Evolutionary conservation across 805 yeast species (phyloP).

Genomic region (Candida hispaniensis): DNA sequence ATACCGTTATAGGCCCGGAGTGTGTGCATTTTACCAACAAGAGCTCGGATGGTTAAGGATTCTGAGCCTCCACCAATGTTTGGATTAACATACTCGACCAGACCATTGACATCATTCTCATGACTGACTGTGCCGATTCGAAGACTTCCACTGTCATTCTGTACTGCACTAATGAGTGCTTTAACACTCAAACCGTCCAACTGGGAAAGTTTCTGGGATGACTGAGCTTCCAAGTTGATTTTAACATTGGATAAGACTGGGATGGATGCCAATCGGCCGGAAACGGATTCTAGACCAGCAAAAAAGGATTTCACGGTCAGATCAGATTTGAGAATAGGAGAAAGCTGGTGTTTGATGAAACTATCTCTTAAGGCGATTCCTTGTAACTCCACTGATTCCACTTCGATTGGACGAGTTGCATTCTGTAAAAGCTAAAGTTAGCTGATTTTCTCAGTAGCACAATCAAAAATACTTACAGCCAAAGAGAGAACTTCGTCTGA

Average conservation of each 20-base stretch:
- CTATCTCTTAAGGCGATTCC: slow-evolving; percentile 14
- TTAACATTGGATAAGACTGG: slow-evolving; percentile 13
- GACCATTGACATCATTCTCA: slow-evolving; percentile 12
- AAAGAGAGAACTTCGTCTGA: no score
- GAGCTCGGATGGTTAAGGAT: slow-evolving; percentile 10
- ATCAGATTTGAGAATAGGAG: slow-evolving; percentile 9
- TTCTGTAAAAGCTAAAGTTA: slow-evolving; percentile 11
- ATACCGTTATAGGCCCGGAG: slow-evolving; percentile 9
- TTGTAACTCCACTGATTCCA: slow-evolving; percentile 14
- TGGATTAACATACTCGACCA: slow-evolving; percentile 10
- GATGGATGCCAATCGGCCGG: slow-evolving; percentile 5
- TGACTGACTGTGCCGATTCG: slow-evolving; percentile 7
- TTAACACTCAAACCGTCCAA: slow-evolving; percentile 12
- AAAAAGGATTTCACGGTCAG: slow-evolving; percentile 15
- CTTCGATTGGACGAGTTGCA: slow-evolving; percentile 12
- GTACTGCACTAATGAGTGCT: slow-evolving; percentile 9
- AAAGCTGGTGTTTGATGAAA: slow-evolving; percentile 12
- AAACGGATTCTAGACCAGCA: slow-evolving; percentile 9
- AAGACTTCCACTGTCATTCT: slow-evolving; percentile 8
- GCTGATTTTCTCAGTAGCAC: no score
- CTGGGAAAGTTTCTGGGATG: slow-evolving; percentile 10
- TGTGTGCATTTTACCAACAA: slow-evolving; percentile 11
- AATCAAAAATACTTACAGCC: no score
- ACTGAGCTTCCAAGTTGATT: slow-evolving; percentile 11
- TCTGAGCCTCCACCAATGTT: slow-evolving; percentile 12